phyloP scores from a whole-genome alignment of 2,329 filamentous ascomycete species.

The Lithohypha guttulata region DNA sequence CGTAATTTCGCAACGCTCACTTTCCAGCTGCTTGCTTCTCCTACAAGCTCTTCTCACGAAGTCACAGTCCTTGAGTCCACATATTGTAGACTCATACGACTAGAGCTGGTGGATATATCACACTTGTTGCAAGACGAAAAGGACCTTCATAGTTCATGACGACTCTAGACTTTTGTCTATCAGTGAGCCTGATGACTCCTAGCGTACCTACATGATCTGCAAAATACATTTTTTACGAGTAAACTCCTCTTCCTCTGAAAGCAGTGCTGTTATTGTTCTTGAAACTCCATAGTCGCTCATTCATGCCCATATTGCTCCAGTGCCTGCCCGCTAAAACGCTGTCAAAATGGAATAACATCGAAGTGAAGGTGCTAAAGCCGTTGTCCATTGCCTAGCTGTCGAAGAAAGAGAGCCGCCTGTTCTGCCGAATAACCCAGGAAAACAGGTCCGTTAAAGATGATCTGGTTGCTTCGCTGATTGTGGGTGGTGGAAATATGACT shows the following conservation, averaged over 20 bases:
- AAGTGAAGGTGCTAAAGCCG: no score
- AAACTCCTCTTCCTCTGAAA: no score
- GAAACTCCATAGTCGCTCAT: no score
- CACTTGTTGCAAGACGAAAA: slow-evolving; percentile 20
- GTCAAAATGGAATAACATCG: slow-evolving; percentile 7
- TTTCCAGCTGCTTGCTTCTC: slow-evolving; percentile 22
- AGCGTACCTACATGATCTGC: slow-evolving; percentile 21
- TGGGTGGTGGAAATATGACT: slow-evolving; percentile 8
- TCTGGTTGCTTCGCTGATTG: slow-evolving; percentile 34
- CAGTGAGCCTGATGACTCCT: slow-evolving; percentile 23
- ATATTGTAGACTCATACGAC: slow-evolving; percentile 15
- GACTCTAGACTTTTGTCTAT: slow-evolving; percentile 10
- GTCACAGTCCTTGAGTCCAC: slow-evolving; percentile 17
- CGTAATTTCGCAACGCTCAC: slow-evolving; percentile 22
- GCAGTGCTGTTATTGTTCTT: no score
- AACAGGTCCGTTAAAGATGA: slow-evolving; percentile 86
- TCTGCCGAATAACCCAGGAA: slow-evolving; percentile 87
- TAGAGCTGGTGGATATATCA: slow-evolving; percentile 21
- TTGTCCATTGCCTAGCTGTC: slow-evolving; percentile 25
- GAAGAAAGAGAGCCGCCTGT: slow-evolving; percentile 66
- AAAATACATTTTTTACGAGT: neutral
- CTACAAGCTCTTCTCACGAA: slow-evolving; percentile 21
- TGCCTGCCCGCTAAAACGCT: slow-evolving; percentile 15
- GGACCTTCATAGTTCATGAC: slow-evolving; percentile 23
- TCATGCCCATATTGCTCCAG: neutral